phyloP scores from a whole-genome alignment of 2,329 filamentous ascomycete genomes.

The Emergomyces orientalis region DNA sequence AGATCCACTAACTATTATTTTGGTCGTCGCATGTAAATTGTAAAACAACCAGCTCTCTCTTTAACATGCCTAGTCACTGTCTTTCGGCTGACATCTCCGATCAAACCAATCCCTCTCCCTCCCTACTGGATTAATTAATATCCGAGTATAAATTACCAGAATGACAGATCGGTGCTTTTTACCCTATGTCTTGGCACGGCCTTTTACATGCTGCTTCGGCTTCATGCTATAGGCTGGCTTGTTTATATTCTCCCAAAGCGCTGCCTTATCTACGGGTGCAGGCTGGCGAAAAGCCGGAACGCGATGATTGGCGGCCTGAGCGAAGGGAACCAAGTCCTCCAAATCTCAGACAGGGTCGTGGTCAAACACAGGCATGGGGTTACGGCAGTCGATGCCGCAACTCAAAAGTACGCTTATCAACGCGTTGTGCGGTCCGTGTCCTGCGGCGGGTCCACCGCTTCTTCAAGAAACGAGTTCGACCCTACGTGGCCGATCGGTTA shows the following conservation, averaged over 20 bases:
- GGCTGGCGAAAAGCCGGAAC: constrained; percentile 9
- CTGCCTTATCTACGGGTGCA: constrained; percentile 10
- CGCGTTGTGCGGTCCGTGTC: constrained; percentile 17
- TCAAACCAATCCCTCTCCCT: too few species aligned
- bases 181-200: too few species aligned
- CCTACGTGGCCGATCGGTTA: constrained; percentile 14
- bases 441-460: constrained; percentile 17
- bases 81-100: too few species aligned
- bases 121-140: too few species aligned
- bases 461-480: constrained; percentile 12
- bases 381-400: constrained; percentile 16
- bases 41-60: too few species aligned
- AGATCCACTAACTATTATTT: too few species aligned
- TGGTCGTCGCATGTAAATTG: too few species aligned
- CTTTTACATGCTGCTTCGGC: not conserved
- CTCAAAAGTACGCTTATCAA: constrained; percentile 18
- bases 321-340: constrained; percentile 12
- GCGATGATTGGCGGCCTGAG: constrained; percentile 1
- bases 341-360: constrained; percentile 14
- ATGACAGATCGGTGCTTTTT: too few species aligned
- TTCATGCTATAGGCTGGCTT: not conserved
- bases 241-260: constrained; percentile 9
- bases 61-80: too few species aligned
- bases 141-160: too few species aligned
- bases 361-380: constrained; percentile 18